These are phyloP conservation scores for Saccharum spontaneum DNA, from an alignment of 176 grass and related monocot species.

Conservation along the genomic window DNA sequence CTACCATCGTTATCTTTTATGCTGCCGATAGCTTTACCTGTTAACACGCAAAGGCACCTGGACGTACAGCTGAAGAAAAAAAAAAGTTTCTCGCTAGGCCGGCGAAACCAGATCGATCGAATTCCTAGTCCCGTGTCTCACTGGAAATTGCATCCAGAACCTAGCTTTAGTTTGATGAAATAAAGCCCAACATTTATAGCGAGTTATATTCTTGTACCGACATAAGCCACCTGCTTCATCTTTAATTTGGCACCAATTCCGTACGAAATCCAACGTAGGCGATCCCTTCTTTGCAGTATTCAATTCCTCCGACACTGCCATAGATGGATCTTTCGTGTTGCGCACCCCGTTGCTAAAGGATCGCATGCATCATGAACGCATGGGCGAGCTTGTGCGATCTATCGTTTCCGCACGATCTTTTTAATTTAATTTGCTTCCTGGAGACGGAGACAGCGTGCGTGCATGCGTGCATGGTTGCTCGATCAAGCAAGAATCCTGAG, in stretches of 20 bases:
- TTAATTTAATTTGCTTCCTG: not conserved
- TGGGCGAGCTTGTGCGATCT: not conserved
- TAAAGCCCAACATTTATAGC: not conserved
- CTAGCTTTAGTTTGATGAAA: conserved; percentile 4
- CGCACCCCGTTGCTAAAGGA: conserved; percentile 36
- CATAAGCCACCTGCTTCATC: conserved; percentile 19
- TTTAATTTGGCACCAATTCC: conserved; percentile 11
- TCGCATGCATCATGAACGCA: conserved; percentile 11
- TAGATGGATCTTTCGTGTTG: conserved; percentile 30
- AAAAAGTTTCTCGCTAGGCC: not conserved
- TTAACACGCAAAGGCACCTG: conserved; percentile 22
- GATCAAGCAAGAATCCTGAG: conserved; percentile 50
- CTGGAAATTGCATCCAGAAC: not conserved
- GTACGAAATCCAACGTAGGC: not conserved
- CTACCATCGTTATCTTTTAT: not conserved
- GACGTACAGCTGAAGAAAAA: not conserved
- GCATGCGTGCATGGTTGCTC: conserved; percentile 7
- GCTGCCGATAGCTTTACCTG: not conserved
- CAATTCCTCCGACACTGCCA: not conserved
- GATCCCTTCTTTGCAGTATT: conserved; percentile 30
- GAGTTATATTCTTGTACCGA: conserved; percentile 19
- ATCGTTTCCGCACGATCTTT: not conserved
- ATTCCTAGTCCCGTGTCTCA: not conserved
- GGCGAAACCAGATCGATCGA: not conserved
- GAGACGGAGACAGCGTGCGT: not conserved